Base-by-base conservation (phyloP, 1,139 yeast species). In the Diutina scorzettiae region DNA sequence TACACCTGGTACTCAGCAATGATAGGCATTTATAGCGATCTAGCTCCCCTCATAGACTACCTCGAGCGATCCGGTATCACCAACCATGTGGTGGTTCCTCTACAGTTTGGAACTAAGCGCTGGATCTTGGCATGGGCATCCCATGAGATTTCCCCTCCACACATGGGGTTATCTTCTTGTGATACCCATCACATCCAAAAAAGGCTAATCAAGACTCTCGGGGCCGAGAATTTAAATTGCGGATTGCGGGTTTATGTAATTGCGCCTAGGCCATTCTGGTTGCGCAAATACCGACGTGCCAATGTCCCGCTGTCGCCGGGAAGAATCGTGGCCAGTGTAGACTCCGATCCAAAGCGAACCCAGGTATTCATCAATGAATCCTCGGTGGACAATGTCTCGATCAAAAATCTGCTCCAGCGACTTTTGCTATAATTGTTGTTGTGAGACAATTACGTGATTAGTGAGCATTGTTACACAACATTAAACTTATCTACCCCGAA, bases 41-140 rank as follows among this genome's bases (percentile, higher is more conserved):
- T 34, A 9, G 39, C 7, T 5, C 5, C 27, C 12, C n/a, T 34
- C 12, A 5, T 23, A 8, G 20, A 4, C 20, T 16, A 34, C 19
- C 17, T 34, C 4, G 3, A 21, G 1, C 9, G 14, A 14, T 4
- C n/a, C 11, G 16, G 8, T 19, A 14, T 23, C 17, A 21, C 19
- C 12, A 34, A 34, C 11, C 5, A 5, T 3, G 21, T 23, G 7
- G 19, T 34, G 14, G 20, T 34, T 3, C 39, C 39, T 9, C 18
- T 34, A 14, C 27, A 19, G 14, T n/a, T 34, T 8, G 28, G 39
- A 5, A 34, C 39, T 12, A 21, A 18, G 11, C 27, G 39, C 12
- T 34, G 39, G 39, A 20, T 34, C 11, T 11, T 34, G 6, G 39
- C 39, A 5, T 34, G 39, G 39, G 39, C 39, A 5, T 23, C 14